Percentiles rank a stretch among this genome's conserved stretches.
Conservation (phyloP, 2,329 filamentous ascomycete genomes). For the Sordariomycetes sp. region DNA sequence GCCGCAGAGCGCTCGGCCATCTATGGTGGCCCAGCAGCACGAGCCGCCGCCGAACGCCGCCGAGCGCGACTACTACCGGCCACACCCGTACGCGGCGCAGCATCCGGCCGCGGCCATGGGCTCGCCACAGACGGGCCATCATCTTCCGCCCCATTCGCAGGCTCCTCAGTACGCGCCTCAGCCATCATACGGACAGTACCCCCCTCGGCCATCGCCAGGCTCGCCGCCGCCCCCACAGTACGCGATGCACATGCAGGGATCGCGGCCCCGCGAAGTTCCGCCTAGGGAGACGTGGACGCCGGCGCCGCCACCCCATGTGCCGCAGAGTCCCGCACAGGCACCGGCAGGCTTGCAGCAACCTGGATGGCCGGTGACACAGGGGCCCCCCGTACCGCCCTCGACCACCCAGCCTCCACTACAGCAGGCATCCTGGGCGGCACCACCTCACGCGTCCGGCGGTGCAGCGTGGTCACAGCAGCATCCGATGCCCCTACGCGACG, state of each 20-base stretch:
- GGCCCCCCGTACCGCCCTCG: slow-evolving; percentile 22
- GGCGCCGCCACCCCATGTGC: slow-evolving; percentile 11
- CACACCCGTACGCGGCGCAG: slow-evolving; percentile 22
- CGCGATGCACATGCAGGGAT: slow-evolving; percentile 29
- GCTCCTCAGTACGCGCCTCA: slow-evolving; percentile 30
- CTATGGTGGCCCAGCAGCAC: slow-evolving; percentile 29
- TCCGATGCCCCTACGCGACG: slow-evolving; percentile 7
- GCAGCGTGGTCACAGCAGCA: slow-evolving; percentile 11
- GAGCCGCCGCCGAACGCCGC: slow-evolving; percentile 19
- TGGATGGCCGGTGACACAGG: slow-evolving; percentile 20
- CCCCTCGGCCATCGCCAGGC: slow-evolving; percentile 23
- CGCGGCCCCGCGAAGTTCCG: slow-evolving; percentile 31
- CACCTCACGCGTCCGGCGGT: not conserved
- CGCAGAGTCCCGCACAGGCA: slow-evolving; percentile 11
- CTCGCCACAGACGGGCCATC: slow-evolving; percentile 35
- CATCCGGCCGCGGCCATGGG: slow-evolving; percentile 26
- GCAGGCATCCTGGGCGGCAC: slow-evolving; percentile 13
- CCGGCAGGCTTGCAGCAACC: slow-evolving; percentile 14
- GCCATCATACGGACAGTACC: slow-evolving; percentile 29
- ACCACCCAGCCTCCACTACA: not conserved
- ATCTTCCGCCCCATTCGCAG: slow-evolving; percentile 26
- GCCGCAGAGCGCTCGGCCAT: slow-evolving; percentile 29
- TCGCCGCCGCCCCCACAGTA: slow-evolving; percentile 49
- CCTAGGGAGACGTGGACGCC: slow-evolving; percentile 26
- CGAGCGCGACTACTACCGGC: slow-evolving; percentile 38